Conservation (phyloP, 2,329 filamentous ascomycete genomes). For the Cladophialophora exuberans region DNA sequence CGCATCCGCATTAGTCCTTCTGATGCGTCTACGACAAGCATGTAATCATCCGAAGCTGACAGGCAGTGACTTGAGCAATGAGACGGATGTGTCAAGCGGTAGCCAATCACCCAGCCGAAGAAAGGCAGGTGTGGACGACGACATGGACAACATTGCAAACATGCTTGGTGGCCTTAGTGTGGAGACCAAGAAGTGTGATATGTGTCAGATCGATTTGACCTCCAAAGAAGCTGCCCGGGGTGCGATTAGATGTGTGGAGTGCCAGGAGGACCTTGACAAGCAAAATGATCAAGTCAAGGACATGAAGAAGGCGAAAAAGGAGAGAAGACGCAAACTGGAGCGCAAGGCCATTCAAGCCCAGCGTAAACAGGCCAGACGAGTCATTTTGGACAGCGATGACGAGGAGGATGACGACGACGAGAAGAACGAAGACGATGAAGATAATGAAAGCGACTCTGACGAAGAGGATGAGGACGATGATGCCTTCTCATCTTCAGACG, state of each 20-base stretch:
- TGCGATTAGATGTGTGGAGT: slow-evolving; percentile 70
- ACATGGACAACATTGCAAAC: slow-evolving; percentile 81
- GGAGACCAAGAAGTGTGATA: slow-evolving; percentile 75
- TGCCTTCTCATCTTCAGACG: slow-evolving; percentile 49
- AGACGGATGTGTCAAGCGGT: slow-evolving; percentile 76
- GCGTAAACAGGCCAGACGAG: slow-evolving; percentile 39
- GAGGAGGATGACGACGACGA: slow-evolving; percentile 80
- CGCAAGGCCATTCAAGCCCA: slow-evolving; percentile 58
- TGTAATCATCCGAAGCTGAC: slow-evolving; percentile 94
- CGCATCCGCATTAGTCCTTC: slow-evolving; percentile 86
- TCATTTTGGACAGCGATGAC: slow-evolving; percentile 59
- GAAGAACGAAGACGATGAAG: slow-evolving; percentile 47
- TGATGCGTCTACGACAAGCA: slow-evolving; percentile 87
- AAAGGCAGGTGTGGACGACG: slow-evolving; percentile 58
- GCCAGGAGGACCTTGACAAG: slow-evolving; percentile 72
- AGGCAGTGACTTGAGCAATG: slow-evolving; percentile 80
- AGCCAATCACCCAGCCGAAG: slow-evolving; percentile 50
- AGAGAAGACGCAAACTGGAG: slow-evolving; percentile 40
- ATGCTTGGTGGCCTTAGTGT: slow-evolving; percentile 85
- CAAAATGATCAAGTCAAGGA: slow-evolving; percentile 48
- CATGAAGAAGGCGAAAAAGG: slow-evolving; percentile 54
- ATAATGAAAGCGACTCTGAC: slow-evolving; percentile 40
- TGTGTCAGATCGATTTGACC: slow-evolving; percentile 74
- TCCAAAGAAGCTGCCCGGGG: slow-evolving; percentile 58
- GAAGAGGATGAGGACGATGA: slow-evolving; percentile 41